Conservation (phyloP, 495 filamentous ascomycete genomes). For the Podospora pseudocomata region DNA sequence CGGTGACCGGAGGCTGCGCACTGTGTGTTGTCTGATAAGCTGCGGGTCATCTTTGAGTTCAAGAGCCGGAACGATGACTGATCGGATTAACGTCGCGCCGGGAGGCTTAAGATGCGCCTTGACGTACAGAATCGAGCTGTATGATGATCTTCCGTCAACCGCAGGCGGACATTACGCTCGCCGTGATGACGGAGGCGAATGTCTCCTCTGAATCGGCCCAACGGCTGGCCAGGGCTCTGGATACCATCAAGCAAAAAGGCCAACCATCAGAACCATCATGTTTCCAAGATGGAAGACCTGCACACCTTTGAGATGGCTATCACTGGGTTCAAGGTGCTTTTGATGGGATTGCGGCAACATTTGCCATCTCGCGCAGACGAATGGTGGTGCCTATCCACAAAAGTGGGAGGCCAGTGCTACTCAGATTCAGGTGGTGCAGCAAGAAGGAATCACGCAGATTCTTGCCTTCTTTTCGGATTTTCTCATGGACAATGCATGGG, state of each 20-base stretch:
- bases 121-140: conserved; percentile 56
- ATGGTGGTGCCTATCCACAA: conserved; percentile 89
- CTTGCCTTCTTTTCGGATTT: conserved; percentile 79
- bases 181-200: conserved; percentile 62
- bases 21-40: conserved; percentile 64
- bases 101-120: conserved; percentile 62
- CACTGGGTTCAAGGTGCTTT: conserved; percentile 70
- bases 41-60: conserved; percentile 64
- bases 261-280: conserved; percentile 52
- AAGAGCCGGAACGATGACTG: conserved; percentile 67
- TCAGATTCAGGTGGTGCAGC: conserved; percentile 73
- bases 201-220: conserved; percentile 53
- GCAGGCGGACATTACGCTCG: conserved; percentile 66
- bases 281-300: conserved; percentile 56
- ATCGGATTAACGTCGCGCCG: conserved; percentile 74
- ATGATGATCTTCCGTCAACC: conserved; percentile 61
- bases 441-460: conserved; percentile 67
- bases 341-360: conserved; percentile 66
- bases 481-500: conserved; percentile 81
- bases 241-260: conserved; percentile 31
- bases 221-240: conserved; percentile 54
- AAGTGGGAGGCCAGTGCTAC: conserved; percentile 77
- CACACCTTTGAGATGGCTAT: conserved; percentile 73
- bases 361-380: conserved; percentile 77
- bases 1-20: conserved; percentile 39